Base-by-base conservation (phyloP, 2,329 filamentous ascomycete genomes). In the Pyricularia sp. region DNA sequence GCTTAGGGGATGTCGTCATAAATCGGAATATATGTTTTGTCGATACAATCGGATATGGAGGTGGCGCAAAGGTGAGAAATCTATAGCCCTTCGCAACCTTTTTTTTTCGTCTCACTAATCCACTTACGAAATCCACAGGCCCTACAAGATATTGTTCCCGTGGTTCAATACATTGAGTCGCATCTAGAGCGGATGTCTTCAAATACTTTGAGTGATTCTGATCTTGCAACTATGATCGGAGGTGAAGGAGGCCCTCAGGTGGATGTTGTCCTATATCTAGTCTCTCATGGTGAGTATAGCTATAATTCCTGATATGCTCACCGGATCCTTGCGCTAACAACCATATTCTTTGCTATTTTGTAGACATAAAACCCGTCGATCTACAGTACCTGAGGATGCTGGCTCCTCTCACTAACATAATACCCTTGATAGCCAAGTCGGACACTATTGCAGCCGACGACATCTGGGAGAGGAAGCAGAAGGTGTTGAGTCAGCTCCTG, bases 11-110 rank as follows among this genome's bases (percentile, higher is more conserved):
- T 68, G 83, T 86, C 26, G 84, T 97, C 53, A 78, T 97, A 60
- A 93, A 97, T 72, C 85, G 93, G 33, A 99, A 99, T 72, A 77
- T 99, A 5, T 96, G 91, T 74, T 97, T 99, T 72, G 87, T 97
- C 66, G 93, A 97, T 76, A 93, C 90, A 2, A 85, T 88, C 12
- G 87, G 87, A 13, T 86, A 84, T 73, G 77, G 80, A 55, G 77
- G 73, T 68, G 81, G 79, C 60, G 79, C 78, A 30, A 53, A 64
- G 49, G 81, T 86, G 75, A 67, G 53, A 57, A 5, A 28, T 13
- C 22, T 28, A 8, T 24, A 26, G 9, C 8, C 53, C 53, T 28
- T 57, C 4, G 4, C 3, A 49, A 8, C 53, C 53, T 40, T 12
- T 9, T 12, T 9, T 12, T 13, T 40, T 40, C 24, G n/a, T 19